Conservation (phyloP, 805 yeast species). For the Starmerella khaoyaiensis region DNA sequence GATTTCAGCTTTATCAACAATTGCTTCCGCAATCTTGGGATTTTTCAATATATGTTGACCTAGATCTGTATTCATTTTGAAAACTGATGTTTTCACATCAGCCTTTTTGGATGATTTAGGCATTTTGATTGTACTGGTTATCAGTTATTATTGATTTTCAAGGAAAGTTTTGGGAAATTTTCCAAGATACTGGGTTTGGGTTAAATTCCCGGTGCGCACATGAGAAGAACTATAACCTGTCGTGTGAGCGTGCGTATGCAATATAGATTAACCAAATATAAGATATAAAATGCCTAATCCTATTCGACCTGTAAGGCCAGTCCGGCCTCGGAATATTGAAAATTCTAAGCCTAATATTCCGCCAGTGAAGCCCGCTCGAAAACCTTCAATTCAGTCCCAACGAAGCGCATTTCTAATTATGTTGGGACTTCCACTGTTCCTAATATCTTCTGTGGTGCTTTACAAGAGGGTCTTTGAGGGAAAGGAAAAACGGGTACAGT, state of each 20-base stretch:
- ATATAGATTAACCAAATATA: no score
- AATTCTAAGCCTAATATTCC: background rate
- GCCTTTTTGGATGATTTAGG: constrained; percentile 24
- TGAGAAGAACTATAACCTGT: no score
- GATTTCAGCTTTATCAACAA: constrained; percentile 89
- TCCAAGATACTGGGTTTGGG: no score
- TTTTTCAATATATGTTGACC: constrained; percentile 96
- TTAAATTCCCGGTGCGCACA: no score
- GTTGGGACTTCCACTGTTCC: constrained; percentile 25
- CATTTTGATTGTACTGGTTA: constrained; percentile 22
- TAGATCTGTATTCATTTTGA: constrained; percentile 90
- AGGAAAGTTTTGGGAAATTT: no score
- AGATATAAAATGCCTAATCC: background rate
- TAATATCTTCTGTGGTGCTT: constrained; percentile 23
- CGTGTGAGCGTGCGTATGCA: no score
- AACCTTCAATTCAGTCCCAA: constrained; percentile 7
- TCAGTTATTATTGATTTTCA: no score
- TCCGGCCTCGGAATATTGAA: no score
- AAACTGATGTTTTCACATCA: constrained; percentile 38
- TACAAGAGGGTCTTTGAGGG: constrained; percentile 31
- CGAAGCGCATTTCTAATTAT: constrained; percentile 25
- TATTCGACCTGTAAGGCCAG: constrained; percentile 11
- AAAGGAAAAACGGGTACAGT: constrained; percentile 34
- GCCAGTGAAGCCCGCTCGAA: constrained; percentile 1
- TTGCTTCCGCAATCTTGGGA: constrained; percentile 94